A percentile compares a stretch with the other conserved stretches of the same genome.
Conservation (phyloP, 139 green algal species). For the Trebouxia sp. region DNA sequence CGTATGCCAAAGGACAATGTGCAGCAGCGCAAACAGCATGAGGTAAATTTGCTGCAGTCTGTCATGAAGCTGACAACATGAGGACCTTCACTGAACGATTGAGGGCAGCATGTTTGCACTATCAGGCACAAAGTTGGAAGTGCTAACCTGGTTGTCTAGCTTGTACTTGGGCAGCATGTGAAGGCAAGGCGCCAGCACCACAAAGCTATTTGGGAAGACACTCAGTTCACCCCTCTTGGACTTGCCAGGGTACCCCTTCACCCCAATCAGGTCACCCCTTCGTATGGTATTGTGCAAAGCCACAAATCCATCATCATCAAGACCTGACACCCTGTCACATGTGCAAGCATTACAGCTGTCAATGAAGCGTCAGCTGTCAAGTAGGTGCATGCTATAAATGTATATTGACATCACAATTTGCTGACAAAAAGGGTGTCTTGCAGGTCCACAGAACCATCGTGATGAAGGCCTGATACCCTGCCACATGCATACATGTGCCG, state of each 20-base stretch:
- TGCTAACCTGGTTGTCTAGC: conserved; percentile 78
- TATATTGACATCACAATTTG: too few relatives aligned
- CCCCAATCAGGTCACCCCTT: conserved; percentile 94
- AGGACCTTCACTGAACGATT: too few relatives aligned
- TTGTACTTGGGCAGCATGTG: conserved; percentile 95
- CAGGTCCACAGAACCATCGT: conserved; percentile 74
- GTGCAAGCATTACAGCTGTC: too few relatives aligned
- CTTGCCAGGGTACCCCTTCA: conserved; percentile 92
- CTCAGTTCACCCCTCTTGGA: conserved; percentile 96
- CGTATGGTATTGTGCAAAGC: conserved; percentile 82
- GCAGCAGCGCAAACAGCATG: too few relatives aligned
- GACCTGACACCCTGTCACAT: conserved; percentile 65
- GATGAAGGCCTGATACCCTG: conserved; percentile 67
- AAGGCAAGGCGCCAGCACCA: conserved; percentile 93
- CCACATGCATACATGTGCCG: too few relatives aligned
- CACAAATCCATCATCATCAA: conserved; percentile 78
- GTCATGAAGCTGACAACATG: not conserved
- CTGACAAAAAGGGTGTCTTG: conserved; percentile 88
- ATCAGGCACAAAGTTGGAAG: not conserved
- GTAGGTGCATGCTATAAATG: not conserved
- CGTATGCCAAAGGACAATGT: too few relatives aligned
- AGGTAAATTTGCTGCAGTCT: too few relatives aligned
- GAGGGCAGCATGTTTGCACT: too few relatives aligned
- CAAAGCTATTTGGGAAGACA: conserved; percentile 82
- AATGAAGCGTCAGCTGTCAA: not conserved